Evolutionary conservation across 768 basidiomycete genomes (phyloP), one percentile per base, ranked within the genome.

Genomic region (Tylopilus sp.): DNA sequence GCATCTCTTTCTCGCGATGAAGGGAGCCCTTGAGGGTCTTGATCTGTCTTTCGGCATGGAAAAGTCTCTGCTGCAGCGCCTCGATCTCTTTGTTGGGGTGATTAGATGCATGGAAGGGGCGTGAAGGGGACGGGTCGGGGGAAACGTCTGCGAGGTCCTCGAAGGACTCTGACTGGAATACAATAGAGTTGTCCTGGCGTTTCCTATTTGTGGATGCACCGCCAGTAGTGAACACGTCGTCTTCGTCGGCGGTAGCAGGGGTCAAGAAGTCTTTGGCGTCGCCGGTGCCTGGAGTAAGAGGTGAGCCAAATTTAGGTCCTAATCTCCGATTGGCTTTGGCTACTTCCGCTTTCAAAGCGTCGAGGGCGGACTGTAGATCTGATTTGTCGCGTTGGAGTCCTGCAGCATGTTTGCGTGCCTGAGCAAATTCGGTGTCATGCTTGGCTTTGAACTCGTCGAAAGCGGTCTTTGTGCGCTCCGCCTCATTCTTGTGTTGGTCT

Each of bases 401-500:
- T 1, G 95, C 95, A 2, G 88, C 84, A 48, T 87, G 82, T 69
- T 91, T 91, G 42, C 94, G 80, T 59, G 91, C 89, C 53, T 90
- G 87, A 3, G 95, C 97, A 51, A 98, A 80, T 56, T 97, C 93
- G 13, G 93, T 92, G 71, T 98, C 95, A 63, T 98, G 94, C 67
- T 93, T 95, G 47, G 81, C 79, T 65, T 89, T 91, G 66, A 92
- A 74, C 46, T 91, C 89, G 41, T 85, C 83, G 20, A 87, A 69
- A 6, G 77, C 64, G 40, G 71, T 71, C 55, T 80, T 76, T 42
- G 91, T 76, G 23, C 86, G 82, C 55, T 95, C 91, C 1, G 78
- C 71, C 64, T 97, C 95, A 58, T 83, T 89, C 74, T 95, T 95
- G 72, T 91, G 83, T 41, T 83, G 79, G 62, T 98, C 97, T 17